A percentile compares a stretch with the other conserved stretches of the same genome.
These are phyloP conservation scores for Selenicereus undatus DNA, from an alignment of 148 eudicot genomes.

Conservation along the genomic window DNA sequence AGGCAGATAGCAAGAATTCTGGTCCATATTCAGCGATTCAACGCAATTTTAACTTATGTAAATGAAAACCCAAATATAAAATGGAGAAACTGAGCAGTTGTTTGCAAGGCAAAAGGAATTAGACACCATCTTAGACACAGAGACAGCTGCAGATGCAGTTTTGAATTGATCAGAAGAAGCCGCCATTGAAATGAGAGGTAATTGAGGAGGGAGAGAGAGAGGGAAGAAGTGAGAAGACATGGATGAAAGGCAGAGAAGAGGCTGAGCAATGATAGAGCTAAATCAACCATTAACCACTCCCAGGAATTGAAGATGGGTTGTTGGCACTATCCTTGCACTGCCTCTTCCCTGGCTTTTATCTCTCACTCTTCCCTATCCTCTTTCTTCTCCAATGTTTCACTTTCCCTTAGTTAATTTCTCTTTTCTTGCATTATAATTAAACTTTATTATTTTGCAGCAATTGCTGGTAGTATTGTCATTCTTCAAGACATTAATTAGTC, in stretches of 20 bases:
- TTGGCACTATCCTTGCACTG: conserved; percentile 17
- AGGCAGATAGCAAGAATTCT: neutral
- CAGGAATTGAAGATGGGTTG: neutral
- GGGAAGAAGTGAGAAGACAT: neutral
- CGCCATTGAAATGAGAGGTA: neutral
- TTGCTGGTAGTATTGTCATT: no score
- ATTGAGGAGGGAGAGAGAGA: neutral
- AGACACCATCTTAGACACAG: neutral
- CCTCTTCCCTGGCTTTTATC: conserved; percentile 22
- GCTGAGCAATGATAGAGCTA: conserved; percentile 15
- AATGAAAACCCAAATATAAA: no score
- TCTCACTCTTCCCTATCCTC: neutral
- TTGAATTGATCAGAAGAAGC: neutral
- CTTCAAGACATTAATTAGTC: no score
- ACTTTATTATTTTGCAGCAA: no score
- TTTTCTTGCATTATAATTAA: no score
- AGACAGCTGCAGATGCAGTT: neutral
- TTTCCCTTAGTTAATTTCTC: neutral
- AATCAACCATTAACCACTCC: no score
- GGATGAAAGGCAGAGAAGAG: conserved; percentile 9
- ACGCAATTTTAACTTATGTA: neutral
- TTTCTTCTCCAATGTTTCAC: neutral
- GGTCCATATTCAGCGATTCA: neutral
- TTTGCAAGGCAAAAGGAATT: neutral
- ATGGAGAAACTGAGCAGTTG: neutral